phyloP scores from a whole-genome alignment of 306 rosid genomes.

The Luffa acutangula region DNA sequence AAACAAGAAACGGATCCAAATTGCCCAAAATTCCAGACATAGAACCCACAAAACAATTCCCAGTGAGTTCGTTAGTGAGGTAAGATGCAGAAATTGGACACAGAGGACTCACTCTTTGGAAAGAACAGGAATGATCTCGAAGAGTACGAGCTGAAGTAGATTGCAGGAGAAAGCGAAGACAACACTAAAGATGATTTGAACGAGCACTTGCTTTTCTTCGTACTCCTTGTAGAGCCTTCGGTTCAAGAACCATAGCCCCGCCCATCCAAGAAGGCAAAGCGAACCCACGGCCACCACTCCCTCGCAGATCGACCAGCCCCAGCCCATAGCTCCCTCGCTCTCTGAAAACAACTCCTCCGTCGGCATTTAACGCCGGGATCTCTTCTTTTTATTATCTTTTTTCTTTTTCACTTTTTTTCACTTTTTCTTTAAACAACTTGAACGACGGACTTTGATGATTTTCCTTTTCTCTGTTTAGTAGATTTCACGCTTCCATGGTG shows the following conservation, averaged over 20 bases:
- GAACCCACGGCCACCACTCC: constrained; percentile 50
- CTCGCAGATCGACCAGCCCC: constrained; percentile 71
- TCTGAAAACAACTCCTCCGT: neutral
- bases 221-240: constrained; percentile 89
- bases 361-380: neutral
- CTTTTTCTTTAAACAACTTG: neutral
- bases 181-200: constrained; percentile 84
- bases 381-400: neutral
- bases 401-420: neutral
- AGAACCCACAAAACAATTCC: neutral
- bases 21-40: neutral
- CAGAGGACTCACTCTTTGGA: constrained; percentile 45
- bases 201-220: constrained; percentile 79
- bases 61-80: neutral
- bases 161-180: constrained; percentile 95
- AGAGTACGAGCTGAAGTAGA: constrained; percentile 87
- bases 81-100: neutral
- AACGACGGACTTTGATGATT: neutral
- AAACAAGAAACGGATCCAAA: neutral
- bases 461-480: neutral
- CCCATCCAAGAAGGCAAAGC: constrained; percentile 60
- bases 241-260: constrained; percentile 86
- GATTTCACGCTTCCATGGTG: neutral
- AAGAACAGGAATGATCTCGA: constrained; percentile 95
- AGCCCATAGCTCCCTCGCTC: constrained; percentile 36